These are phyloP conservation scores for Tetrastigma voinierianum DNA, from an alignment of 164 flowering plant species.

Conservation along the genomic window DNA sequence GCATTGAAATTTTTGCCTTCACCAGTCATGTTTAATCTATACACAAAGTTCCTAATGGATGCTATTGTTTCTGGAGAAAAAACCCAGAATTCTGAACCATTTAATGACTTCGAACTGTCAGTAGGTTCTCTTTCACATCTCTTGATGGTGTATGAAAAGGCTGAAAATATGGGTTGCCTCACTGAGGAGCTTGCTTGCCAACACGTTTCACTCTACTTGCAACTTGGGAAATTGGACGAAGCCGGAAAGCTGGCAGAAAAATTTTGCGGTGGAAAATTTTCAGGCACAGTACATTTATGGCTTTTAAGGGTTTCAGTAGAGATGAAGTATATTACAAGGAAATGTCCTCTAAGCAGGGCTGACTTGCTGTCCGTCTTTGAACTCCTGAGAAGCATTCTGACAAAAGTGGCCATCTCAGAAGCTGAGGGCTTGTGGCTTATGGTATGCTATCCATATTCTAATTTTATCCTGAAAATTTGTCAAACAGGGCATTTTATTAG, in stretches of 20 bases:
- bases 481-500: no score
- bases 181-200: constrained; percentile 80
- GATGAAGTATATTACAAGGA: constrained; percentile 38
- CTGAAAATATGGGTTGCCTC: constrained; percentile 63
- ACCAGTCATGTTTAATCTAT: constrained; percentile 46
- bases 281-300: constrained; percentile 54
- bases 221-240: constrained; percentile 61
- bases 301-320: constrained; percentile 59
- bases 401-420: constrained; percentile 47
- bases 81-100: constrained; percentile 13
- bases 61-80: constrained; percentile 32
- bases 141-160: constrained; percentile 59
- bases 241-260: constrained; percentile 66
- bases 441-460: constrained; percentile 43
- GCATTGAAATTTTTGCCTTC: constrained; percentile 49
- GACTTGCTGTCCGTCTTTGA: constrained; percentile 59
- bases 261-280: constrained; percentile 63
- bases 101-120: background rate
- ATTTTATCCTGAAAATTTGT: background rate
- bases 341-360: constrained; percentile 47
- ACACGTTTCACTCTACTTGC: constrained; percentile 56
- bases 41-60: constrained; percentile 61
- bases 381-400: constrained; percentile 43
- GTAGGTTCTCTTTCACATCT: constrained; percentile 39
- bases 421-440: constrained; percentile 81